Percentiles rank a stretch among this genome's conserved stretches.
Conservation (phyloP, 352 stramenopile genomes). For the Phytophthora pini region DNA sequence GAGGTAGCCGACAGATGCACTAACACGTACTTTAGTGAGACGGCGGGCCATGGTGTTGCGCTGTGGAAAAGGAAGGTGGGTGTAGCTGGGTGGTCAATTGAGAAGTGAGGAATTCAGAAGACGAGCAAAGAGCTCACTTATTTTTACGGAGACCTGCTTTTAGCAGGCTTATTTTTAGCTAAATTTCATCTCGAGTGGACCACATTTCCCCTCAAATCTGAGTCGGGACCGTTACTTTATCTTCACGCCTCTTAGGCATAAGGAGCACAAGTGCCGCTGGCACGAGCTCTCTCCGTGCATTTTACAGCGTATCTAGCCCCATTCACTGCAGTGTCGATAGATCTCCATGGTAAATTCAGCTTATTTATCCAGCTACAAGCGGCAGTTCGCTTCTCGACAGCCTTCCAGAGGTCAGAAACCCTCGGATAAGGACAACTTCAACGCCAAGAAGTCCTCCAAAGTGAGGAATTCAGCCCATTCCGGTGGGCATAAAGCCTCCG, state of each 20-base stretch:
- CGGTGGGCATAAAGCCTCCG: constrained; percentile 4
- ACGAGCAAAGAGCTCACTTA: neutral
- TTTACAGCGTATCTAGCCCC: neutral
- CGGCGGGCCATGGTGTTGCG: constrained; percentile 68
- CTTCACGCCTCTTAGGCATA: constrained; percentile 26
- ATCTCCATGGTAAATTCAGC: constrained; percentile 5
- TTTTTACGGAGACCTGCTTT: constrained; percentile 15
- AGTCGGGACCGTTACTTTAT: constrained; percentile 12
- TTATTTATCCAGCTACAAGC: constrained; percentile 24
- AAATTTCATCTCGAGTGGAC: constrained; percentile 4
- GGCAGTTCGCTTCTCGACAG: constrained; percentile 32
- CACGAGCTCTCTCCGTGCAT: neutral
- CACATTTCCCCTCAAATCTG: constrained; percentile 8
- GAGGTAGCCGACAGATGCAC: no score
- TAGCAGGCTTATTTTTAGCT: constrained; percentile 31
- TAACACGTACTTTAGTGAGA: constrained; percentile 72
- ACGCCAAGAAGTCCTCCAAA: constrained; percentile 29
- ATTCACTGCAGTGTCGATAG: neutral
- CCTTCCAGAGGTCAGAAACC: constrained; percentile 11
- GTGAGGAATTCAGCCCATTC: constrained; percentile 13
- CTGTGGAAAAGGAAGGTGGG: neutral
- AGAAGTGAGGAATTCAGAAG: constrained; percentile 10
- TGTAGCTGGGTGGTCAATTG: constrained; percentile 15
- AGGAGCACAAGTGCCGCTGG: constrained; percentile 16
- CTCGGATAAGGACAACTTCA: constrained; percentile 11